phyloP scores from a whole-genome alignment of 805 yeast species.

The Candida sphagnicola region DNA sequence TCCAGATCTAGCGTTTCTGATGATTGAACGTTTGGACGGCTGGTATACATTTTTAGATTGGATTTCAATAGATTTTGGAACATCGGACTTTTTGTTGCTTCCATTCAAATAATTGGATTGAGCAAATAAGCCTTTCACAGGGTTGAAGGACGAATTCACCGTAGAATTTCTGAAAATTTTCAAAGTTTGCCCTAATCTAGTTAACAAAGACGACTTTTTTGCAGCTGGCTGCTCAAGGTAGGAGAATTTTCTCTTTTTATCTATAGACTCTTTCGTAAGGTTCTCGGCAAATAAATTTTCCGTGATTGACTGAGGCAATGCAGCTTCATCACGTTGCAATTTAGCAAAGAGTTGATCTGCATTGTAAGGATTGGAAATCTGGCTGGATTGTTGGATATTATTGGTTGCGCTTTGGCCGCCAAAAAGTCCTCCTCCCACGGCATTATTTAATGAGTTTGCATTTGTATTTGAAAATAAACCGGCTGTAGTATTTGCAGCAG shows the following conservation, averaged over 20 bases:
- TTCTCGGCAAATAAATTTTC: slow-evolving; percentile 18
- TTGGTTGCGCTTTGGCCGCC: slow-evolving; percentile 6
- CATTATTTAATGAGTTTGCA: neutral
- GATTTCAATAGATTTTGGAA: neutral
- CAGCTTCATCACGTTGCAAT: slow-evolving; percentile 14
- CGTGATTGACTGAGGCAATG: slow-evolving; percentile 34
- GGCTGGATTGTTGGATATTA: slow-evolving; percentile 5
- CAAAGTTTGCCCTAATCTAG: slow-evolving; percentile 32
- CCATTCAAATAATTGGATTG: slow-evolving; percentile 18
- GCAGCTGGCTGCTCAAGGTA: slow-evolving; percentile 9
- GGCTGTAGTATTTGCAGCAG: neutral
- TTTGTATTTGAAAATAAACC: neutral
- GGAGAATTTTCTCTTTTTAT: slow-evolving; percentile 15
- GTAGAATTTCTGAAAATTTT: slow-evolving; percentile 22
- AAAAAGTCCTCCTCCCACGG: slow-evolving; percentile 8
- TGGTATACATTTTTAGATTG: slow-evolving; percentile 3
- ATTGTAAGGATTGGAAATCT: slow-evolving; percentile 25
- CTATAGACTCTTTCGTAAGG: slow-evolving; percentile 8
- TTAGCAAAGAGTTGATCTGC: slow-evolving; percentile 20
- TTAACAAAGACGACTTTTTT: slow-evolving; percentile 14
- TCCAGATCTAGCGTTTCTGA: slow-evolving; percentile 11
- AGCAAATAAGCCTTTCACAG: slow-evolving; percentile 30
- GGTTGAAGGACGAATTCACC: slow-evolving; percentile 7
- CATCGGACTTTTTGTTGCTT: neutral
- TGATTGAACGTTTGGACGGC: slow-evolving; percentile 2